phyloP scores from a whole-genome alignment of 345 rosid genomes.

The Pugionium cornutum region DNA sequence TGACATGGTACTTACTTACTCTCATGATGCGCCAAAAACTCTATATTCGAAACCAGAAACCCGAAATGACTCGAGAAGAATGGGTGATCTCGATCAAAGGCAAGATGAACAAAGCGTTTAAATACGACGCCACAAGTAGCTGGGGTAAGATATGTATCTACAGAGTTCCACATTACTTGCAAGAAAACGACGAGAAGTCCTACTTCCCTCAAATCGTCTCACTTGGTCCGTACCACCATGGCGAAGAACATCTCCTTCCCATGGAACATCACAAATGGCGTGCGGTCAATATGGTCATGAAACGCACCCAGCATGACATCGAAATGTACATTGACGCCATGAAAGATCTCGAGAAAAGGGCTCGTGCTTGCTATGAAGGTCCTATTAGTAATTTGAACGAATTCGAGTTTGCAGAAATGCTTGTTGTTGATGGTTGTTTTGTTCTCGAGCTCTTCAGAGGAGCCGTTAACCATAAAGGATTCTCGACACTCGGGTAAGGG shows the following conservation, averaged over 20 bases:
- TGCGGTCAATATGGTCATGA: slow-evolving; percentile 59
- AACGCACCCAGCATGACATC: slow-evolving; percentile 55
- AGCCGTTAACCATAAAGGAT: slow-evolving; percentile 55
- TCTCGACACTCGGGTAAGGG: slow-evolving; percentile 49
- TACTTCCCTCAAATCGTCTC: slow-evolving; percentile 75
- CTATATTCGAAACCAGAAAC: slow-evolving; percentile 23
- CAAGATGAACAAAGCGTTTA: slow-evolving; percentile 54
- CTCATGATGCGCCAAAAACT: slow-evolving; percentile 31
- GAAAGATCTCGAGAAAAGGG: slow-evolving; percentile 66
- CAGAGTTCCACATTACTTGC: slow-evolving; percentile 34
- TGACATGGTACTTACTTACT: slow-evolving; percentile 41
- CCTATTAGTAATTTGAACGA: slow-evolving; percentile 44
- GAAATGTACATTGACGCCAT: slow-evolving; percentile 57
- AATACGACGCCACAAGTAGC: slow-evolving; percentile 54
- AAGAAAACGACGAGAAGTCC: slow-evolving; percentile 64
- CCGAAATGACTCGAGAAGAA: slow-evolving; percentile 44
- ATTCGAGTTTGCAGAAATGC: slow-evolving; percentile 71
- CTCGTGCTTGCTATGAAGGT: slow-evolving; percentile 72
- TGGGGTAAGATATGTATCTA: slow-evolving; percentile 53
- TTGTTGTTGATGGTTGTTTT: slow-evolving; percentile 83
- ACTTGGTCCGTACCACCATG: slow-evolving; percentile 82
- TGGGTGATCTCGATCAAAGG: slow-evolving; percentile 73
- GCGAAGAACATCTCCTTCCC: slow-evolving; percentile 59
- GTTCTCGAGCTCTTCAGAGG: slow-evolving; percentile 76
- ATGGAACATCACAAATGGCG: slow-evolving; percentile 93